A percentile compares a stretch with the other conserved stretches of the same genome.
Evolutionary conservation across 495 filamentous ascomycete genomes (phyloP).

Genomic region (Neurospora sp.): DNA sequence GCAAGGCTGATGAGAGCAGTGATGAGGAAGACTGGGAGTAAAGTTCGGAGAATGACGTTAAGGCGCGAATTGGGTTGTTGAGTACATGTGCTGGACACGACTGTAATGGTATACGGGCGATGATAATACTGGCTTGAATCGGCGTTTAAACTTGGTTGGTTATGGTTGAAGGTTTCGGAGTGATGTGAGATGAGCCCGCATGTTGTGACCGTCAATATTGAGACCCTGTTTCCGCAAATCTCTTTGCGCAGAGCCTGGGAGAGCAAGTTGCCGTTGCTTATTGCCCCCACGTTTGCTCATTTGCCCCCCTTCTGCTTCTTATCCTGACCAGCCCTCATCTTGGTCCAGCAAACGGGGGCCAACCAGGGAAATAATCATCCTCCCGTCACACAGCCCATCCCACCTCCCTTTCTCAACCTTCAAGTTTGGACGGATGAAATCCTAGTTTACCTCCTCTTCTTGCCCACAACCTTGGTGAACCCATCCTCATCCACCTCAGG

Average conservation of each 20-base stretch:
- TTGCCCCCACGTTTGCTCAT: not conserved
- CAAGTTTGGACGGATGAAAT: not conserved
- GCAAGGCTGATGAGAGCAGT: conserved; percentile 36
- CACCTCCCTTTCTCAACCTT: not conserved
- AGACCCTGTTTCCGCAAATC: not conserved
- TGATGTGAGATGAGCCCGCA: not conserved
- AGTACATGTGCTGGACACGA: conserved; percentile 1
- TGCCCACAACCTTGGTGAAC: conserved; percentile 78
- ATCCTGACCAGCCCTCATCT: not conserved
- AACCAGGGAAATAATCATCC: not conserved
- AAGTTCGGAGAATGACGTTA: conserved; percentile 2
- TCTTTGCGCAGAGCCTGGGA: not conserved
- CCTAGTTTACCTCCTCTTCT: conserved; percentile 44
- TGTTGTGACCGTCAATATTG: not conserved
- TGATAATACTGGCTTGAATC: not conserved
- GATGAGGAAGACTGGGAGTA: conserved; percentile 77
- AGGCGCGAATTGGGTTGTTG: not conserved
- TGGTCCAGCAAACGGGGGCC: not conserved
- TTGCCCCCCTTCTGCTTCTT: not conserved
- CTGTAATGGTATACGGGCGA: not conserved
- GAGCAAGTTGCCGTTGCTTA: not conserved
- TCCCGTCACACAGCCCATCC: not conserved
- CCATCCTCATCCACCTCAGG: conserved; percentile 89
- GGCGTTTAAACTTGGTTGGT: conserved; percentile 3
- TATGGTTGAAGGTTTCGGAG: not conserved